A percentile compares a stretch with the other conserved stretches of the same genome.
Evolutionary conservation across 345 rosid genomes (phyloP).

Genomic region (Pugionium cornutum): DNA sequence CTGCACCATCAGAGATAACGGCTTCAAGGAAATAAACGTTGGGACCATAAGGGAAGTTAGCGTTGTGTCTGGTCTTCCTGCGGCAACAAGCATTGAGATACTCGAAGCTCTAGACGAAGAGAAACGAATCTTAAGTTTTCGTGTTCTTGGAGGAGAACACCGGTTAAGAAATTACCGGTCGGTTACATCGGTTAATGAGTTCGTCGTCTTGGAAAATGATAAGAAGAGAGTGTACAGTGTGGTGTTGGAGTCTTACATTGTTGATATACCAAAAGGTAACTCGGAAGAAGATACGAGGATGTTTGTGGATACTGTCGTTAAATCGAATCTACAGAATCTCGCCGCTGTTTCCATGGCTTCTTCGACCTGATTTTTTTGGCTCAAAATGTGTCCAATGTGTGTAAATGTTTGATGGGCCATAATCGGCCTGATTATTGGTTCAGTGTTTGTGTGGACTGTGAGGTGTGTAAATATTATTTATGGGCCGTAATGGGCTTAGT

Average conservation of each 20-base stretch:
- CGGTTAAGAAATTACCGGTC: constrained; percentile 41
- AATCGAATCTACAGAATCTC: constrained; percentile 38
- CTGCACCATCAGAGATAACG: constrained; percentile 32
- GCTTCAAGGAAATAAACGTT: constrained; percentile 24
- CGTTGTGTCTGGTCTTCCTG: constrained; percentile 40
- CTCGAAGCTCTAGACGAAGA: constrained; percentile 38
- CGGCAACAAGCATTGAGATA: constrained; percentile 38
- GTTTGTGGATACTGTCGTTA: constrained; percentile 40
- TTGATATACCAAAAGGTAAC: constrained; percentile 42
- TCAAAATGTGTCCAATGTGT: constrained; percentile 16
- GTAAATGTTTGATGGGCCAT: constrained; percentile 26
- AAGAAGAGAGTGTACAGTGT: constrained; percentile 29
- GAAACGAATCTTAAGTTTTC: constrained; percentile 34
- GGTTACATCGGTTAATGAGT: constrained; percentile 41
- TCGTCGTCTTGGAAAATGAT: constrained; percentile 17
- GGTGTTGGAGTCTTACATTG: constrained; percentile 40
- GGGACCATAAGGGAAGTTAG: constrained; percentile 39
- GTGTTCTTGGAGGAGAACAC: constrained; percentile 41
- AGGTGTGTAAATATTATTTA: constrained; percentile 10
- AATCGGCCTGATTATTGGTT: constrained; percentile 14
- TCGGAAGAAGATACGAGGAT: constrained; percentile 42
- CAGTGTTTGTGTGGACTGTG: constrained; percentile 23
- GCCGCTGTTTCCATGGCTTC: constrained; percentile 32
- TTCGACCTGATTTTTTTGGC: constrained; percentile 14
- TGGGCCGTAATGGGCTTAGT: constrained; percentile 23